A percentile compares a stretch with the other conserved stretches of the same genome.
phyloP scores from a whole-genome alignment of 1,139 yeast genomes.

The Candida labiduridarum region DNA sequence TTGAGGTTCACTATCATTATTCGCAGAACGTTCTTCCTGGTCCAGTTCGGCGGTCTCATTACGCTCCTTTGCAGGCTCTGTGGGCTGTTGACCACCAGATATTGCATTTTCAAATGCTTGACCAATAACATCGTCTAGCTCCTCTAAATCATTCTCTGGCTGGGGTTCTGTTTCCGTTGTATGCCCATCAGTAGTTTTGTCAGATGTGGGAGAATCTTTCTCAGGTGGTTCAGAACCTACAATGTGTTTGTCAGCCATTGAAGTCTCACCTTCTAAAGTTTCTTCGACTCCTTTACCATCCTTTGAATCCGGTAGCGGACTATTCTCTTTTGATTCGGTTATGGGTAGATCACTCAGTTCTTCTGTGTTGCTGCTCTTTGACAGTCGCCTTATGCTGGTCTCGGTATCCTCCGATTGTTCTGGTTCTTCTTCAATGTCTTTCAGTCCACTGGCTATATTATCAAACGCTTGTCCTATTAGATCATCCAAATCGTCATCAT shows the following conservation, averaged over 20 bases:
- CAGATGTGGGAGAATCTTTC: not conserved
- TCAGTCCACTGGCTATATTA: slow-evolving; percentile 6
- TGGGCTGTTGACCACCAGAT: not conserved
- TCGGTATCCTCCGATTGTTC: not conserved
- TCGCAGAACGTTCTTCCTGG: not conserved
- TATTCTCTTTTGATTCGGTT: no score
- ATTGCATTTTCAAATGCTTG: slow-evolving; percentile 21
- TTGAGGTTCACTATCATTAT: slow-evolving; percentile 4
- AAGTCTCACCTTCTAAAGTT: no score
- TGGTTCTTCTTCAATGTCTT: not conserved
- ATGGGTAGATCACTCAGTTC: not conserved
- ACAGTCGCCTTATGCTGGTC: not conserved
- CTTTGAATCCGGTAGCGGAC: no score
- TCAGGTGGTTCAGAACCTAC: no score
- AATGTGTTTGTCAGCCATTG: no score
- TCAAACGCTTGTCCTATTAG: slow-evolving; percentile 28
- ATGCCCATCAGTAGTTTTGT: not conserved
- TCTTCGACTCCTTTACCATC: no score
- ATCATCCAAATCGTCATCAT: slow-evolving; percentile 19
- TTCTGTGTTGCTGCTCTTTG: not conserved
- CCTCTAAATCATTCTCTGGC: slow-evolving; percentile 6
- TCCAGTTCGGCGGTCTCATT: not conserved
- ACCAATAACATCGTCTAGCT: slow-evolving; percentile 27
- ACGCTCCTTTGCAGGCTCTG: not conserved
- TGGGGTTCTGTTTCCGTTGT: not conserved